Conservation (phyloP, 305 asterid genomes). For the Fraxinus paxiana region DNA sequence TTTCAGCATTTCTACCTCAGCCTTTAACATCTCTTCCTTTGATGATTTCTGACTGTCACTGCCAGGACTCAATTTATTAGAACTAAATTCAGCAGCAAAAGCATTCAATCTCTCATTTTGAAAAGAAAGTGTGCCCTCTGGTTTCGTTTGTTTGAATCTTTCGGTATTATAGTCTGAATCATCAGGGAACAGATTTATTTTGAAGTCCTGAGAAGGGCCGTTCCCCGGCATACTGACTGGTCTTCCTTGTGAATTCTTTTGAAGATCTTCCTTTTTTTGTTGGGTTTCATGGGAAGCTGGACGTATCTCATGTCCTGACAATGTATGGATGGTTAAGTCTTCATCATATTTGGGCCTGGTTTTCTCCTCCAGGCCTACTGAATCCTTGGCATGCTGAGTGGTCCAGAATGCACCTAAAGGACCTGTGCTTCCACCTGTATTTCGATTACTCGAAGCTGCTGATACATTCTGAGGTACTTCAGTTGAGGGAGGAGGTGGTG, state of each 20-base stretch:
- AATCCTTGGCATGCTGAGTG: slow-evolving; percentile 70
- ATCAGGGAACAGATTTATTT: slow-evolving; percentile 53
- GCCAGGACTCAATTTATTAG: slow-evolving; percentile 43
- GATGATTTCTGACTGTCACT: slow-evolving; percentile 40
- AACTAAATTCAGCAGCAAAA: slow-evolving; percentile 64
- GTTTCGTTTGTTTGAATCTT: slow-evolving; percentile 39
- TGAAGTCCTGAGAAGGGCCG: slow-evolving; percentile 35
- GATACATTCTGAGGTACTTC: slow-evolving; percentile 48
- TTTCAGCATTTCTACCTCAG: slow-evolving; percentile 75
- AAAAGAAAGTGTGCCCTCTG: slow-evolving; percentile 39
- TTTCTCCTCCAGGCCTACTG: slow-evolving; percentile 46
- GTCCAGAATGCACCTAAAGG: slow-evolving; percentile 88
- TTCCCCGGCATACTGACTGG: slow-evolving; percentile 31
- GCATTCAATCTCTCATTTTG: slow-evolving; percentile 56
- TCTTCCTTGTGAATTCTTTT: slow-evolving; percentile 33
- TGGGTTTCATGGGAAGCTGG: slow-evolving; percentile 13
- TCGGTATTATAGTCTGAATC: slow-evolving; percentile 35
- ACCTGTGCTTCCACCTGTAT: slow-evolving; percentile 43
- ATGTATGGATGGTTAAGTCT: slow-evolving; percentile 34
- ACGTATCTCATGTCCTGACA: slow-evolving; percentile 40
- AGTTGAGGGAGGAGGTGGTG: slow-evolving; percentile 75
- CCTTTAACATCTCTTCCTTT: slow-evolving; percentile 53
- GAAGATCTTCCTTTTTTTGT: slow-evolving; percentile 28
- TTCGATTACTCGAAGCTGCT: slow-evolving; percentile 41
- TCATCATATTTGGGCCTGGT: slow-evolving; percentile 59